phyloP scores from a whole-genome alignment of 768 basidiomycete species.

The Rhodotorula graminis region DNA sequence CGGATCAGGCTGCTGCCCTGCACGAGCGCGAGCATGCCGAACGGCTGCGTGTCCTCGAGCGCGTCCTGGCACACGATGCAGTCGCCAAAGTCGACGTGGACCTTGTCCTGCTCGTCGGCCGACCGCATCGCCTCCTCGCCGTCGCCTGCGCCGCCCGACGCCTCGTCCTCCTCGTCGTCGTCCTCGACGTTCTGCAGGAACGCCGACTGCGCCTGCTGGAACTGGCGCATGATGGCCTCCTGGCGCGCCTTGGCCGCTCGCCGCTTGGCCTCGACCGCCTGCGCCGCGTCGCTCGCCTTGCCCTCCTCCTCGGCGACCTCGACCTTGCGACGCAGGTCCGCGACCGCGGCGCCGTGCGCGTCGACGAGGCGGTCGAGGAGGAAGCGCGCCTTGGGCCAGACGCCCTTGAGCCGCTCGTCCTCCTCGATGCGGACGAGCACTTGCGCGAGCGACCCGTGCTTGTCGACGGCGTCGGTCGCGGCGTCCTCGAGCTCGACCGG shows the following conservation, averaged over 20 bases:
- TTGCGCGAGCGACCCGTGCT: conserved; percentile 55
- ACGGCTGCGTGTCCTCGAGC: conserved; percentile 64
- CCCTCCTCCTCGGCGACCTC: conserved; percentile 29
- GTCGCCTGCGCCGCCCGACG: background rate
- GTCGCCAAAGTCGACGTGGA: conserved; percentile 58
- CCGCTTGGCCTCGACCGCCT: conserved; percentile 64
- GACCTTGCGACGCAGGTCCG: conserved; percentile 47
- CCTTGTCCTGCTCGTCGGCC: conserved; percentile 45
- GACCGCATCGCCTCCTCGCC: conserved; percentile 49
- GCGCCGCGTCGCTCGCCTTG: conserved; percentile 42
- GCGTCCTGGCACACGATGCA: conserved; percentile 99
- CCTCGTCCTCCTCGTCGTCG: conserved; percentile 50
- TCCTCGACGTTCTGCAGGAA: conserved; percentile 66
- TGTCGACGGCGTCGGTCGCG: background rate
- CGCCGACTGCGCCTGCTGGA: conserved; percentile 84
- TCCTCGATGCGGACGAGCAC: conserved; percentile 72
- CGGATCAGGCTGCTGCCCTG: conserved; percentile 83
- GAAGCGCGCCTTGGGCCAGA: conserved; percentile 68
- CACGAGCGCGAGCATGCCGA: conserved; percentile 78
- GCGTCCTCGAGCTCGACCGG: background rate
- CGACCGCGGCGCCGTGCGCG: conserved; percentile 21
- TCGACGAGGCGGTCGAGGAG: conserved; percentile 53
- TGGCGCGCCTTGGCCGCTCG: conserved; percentile 83
- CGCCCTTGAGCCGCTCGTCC: conserved; percentile 64
- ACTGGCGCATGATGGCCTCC: conserved; percentile 89